Conservation (phyloP, 2,329 filamentous ascomycete species). For the Fusarium palustre region DNA sequence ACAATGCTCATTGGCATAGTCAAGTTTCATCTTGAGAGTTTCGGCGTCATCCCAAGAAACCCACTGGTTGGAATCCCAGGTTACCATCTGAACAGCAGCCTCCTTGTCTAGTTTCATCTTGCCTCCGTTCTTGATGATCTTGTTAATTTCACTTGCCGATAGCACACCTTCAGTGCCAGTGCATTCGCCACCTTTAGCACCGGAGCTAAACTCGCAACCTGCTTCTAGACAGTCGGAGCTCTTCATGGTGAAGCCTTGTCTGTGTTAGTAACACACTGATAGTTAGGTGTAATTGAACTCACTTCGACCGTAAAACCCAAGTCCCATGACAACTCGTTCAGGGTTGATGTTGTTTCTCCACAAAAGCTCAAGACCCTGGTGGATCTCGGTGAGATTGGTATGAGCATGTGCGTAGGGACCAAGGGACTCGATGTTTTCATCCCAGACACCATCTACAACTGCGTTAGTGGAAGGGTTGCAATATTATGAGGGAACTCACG, state of each 20-base stretch:
- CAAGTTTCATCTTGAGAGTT: background rate
- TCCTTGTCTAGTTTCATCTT: background rate
- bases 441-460: background rate
- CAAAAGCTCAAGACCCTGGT: fast-evolving
- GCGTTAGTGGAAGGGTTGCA: background rate
- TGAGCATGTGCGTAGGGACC: background rate
- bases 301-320: background rate
- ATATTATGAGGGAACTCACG: background rate
- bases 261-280: background rate
- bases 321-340: fast-evolving
- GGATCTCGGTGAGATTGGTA: background rate
- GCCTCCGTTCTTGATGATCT: background rate
- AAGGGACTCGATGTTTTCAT: background rate
- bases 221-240: fast-evolving
- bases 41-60: background rate
- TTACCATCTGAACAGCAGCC: fast-evolving
- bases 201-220: background rate
- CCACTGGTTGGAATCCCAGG: background rate
- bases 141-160: background rate
- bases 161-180: background rate
- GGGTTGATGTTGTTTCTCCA: constrained; percentile 8
- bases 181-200: fast-evolving
- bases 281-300: too few relatives aligned
- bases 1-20: background rate
- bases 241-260: background rate